Base-by-base conservation (phyloP, 202 grass and related monocot species). In the Eragrostis tef region DNA sequence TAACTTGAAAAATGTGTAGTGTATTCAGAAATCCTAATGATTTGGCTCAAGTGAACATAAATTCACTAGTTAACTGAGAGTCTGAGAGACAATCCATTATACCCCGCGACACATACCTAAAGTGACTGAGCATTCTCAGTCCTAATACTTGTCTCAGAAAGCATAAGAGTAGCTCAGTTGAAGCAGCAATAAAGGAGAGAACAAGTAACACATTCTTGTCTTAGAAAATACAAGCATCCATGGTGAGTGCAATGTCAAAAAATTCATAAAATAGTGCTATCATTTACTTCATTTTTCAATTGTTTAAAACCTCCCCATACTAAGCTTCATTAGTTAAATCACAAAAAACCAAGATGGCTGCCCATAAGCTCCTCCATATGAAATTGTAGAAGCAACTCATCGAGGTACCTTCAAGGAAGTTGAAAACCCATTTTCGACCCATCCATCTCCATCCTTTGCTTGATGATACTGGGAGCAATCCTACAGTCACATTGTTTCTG, bases 391-490 rank as follows among this genome's bases (percentile, higher is more conserved):
- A 60, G 36, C 5, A 53, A 69, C 25, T 65, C 56, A 66, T n/a
- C 11, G 9, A 74, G 11, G 45, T 85, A 99, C 96, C 90, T 99
- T 93, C 70, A 81, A 53, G 66, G 90, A 84, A 60, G 84, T 16
- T 67, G 87, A 90, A 81, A 89, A 93, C 61, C 83, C 79, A 75
- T 82, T 92, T 91, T 99, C 97, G 59, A 99, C 97, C 97, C 97
- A 99, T 70, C 97, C 97, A 82, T 99, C 97, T 86, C 97, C 97
- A 86, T 99, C 97, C 81, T 91, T 91, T 42, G 97, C 93, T 82
- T 90, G 90, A 92, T 99, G 97, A 62, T 84, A 92, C 56, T 92
- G 90, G 59, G 81, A 88, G 51, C 97, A 99, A 90, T 84, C 82
- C 97, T 99, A 67, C 72, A 81, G 20, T 15, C 69, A 87, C 70